These are phyloP conservation scores for Neurospora sp. DNA, from an alignment of 2,329 filamentous ascomycete genomes.

Conservation along the genomic window DNA sequence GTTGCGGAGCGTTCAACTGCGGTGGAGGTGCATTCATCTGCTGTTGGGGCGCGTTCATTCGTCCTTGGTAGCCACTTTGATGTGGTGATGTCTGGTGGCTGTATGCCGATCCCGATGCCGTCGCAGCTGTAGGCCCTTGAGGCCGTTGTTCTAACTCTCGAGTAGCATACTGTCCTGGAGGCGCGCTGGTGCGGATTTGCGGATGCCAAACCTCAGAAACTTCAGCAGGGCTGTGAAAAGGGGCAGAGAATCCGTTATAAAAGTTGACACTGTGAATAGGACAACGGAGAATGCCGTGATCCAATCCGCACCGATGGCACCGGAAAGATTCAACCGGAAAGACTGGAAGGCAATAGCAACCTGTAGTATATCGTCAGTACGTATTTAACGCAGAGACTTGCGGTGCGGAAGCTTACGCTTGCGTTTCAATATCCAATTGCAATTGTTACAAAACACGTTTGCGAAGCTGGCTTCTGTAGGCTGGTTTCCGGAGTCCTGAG, in stretches of 20 bases:
- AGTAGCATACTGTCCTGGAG: neutral
- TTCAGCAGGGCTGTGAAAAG: neutral
- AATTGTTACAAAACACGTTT: neutral
- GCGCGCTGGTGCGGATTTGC: neutral
- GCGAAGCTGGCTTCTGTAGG: neutral
- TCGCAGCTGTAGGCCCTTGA: neutral
- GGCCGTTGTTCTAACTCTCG: neutral
- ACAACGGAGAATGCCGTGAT: neutral
- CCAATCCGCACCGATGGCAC: neutral
- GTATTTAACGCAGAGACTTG: neutral
- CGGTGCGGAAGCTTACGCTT: neutral
- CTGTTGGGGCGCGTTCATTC: neutral
- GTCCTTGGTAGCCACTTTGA: neutral
- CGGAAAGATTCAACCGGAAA: neutral
- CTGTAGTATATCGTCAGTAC: neutral
- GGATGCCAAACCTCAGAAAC: neutral
- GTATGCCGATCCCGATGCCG: neutral
- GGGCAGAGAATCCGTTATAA: neutral
- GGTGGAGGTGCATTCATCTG: neutral
- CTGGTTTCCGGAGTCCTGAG: neutral
- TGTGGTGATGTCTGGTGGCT: neutral
- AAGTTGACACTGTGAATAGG: neutral
- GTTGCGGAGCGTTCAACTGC: neutral
- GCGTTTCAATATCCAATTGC: neutral
- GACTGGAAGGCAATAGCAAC: neutral